A percentile compares a stretch with the other conserved stretches of the same genome.
Evolutionary conservation across 176 grass and related monocot species (phyloP).

Genomic region (Zizania latifolia): DNA sequence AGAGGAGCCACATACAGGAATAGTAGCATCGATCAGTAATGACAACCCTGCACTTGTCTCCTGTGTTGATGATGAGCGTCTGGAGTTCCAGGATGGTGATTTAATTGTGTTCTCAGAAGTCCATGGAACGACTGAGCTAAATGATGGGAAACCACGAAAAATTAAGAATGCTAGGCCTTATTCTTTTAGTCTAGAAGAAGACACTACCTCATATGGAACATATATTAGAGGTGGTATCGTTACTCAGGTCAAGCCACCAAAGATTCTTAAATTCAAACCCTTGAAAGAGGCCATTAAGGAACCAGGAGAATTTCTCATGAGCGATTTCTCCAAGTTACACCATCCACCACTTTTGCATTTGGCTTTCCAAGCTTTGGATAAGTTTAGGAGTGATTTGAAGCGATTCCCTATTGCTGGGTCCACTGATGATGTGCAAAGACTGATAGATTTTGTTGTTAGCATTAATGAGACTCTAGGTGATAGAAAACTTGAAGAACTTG

Average conservation of each 20-base stretch:
- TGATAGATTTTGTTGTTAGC: constrained; percentile 48
- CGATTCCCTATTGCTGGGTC: constrained; percentile 74
- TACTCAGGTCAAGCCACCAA: constrained; percentile 82
- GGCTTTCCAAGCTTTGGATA: constrained; percentile 89
- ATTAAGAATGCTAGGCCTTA: constrained; percentile 81
- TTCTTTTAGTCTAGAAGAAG: constrained; percentile 86
- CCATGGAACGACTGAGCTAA: constrained; percentile 74
- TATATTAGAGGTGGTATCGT: constrained; percentile 85
- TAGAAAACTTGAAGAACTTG: constrained; percentile 61
- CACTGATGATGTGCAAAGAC: constrained; percentile 54
- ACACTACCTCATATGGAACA: constrained; percentile 60
- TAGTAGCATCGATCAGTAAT: constrained; percentile 83
- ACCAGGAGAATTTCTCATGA: constrained; percentile 88
- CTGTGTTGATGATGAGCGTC: constrained; percentile 89
- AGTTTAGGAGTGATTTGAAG: constrained; percentile 55
- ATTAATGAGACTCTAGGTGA: constrained; percentile 65
- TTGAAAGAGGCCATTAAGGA: constrained; percentile 78
- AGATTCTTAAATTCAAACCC: constrained; percentile 77
- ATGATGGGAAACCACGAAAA: constrained; percentile 87
- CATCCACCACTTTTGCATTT: constrained; percentile 73
- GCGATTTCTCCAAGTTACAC: constrained; percentile 90
- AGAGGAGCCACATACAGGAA: constrained; percentile 87
- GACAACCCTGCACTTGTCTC: constrained; percentile 76
- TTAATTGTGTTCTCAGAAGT: constrained; percentile 85
- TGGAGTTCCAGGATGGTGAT: constrained; percentile 92